These are phyloP conservation scores for Penicillium hesseltinei DNA, from an alignment of 2,329 filamentous ascomycete species.

Conservation along the genomic window DNA sequence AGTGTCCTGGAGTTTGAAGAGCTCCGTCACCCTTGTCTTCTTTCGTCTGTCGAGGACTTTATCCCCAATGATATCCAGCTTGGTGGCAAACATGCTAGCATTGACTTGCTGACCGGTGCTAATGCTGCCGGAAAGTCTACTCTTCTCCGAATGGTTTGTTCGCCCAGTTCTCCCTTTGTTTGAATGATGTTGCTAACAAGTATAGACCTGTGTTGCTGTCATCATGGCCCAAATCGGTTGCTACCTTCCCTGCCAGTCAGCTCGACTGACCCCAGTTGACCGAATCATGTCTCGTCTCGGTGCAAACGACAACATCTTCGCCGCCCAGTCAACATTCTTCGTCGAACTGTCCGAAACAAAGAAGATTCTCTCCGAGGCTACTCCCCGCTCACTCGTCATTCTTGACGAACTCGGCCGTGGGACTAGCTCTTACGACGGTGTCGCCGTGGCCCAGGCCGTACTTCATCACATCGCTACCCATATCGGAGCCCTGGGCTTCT, in stretches of 20 bases:
- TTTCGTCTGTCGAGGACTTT: slow-evolving; percentile 84
- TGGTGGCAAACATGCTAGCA: slow-evolving; percentile 76
- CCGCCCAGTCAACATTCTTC: slow-evolving; percentile 96
- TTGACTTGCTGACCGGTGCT: slow-evolving; percentile 88
- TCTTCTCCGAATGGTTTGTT: slow-evolving; percentile 80
- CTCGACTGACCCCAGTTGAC: slow-evolving; percentile 83
- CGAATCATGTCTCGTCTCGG: slow-evolving; percentile 98
- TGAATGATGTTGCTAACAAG: slow-evolving; percentile 24
- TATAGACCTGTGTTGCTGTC: slow-evolving; percentile 83
- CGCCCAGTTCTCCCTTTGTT: neutral
- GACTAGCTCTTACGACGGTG: slow-evolving; percentile 92
- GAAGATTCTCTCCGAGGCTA: slow-evolving; percentile 94
- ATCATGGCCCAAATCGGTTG: slow-evolving; percentile 98
- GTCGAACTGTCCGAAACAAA: slow-evolving; percentile 96
- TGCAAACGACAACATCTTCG: slow-evolving; percentile 98
- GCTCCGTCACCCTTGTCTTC: slow-evolving; percentile 91
- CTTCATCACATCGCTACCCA: slow-evolving; percentile 94
- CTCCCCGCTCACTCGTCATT: slow-evolving; percentile 89
- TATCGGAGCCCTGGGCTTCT: slow-evolving; percentile 91
- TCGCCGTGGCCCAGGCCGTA: slow-evolving; percentile 93
- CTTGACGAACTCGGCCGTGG: slow-evolving; percentile 94
- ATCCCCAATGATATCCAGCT: slow-evolving; percentile 93
- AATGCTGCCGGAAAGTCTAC: slow-evolving; percentile 98
- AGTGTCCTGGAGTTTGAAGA: slow-evolving; percentile 90
- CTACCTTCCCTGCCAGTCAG: slow-evolving; percentile 79